Percentiles rank a stretch among this genome's conserved stretches.
Conservation (phyloP, 441 rosid species). For the Brassica balearica region DNA sequence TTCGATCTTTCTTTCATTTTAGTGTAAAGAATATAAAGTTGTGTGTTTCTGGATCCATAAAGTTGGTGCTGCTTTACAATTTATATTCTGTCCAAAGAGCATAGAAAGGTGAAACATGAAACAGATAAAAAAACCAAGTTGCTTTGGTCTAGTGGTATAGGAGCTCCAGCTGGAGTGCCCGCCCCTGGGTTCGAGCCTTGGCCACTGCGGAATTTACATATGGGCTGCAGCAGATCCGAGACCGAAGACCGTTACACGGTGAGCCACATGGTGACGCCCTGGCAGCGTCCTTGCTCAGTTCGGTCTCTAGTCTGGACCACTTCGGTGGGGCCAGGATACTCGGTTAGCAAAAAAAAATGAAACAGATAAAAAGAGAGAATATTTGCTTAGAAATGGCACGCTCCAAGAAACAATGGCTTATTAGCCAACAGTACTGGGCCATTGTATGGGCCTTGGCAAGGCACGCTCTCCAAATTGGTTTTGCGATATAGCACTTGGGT, state of each 20-base stretch:
- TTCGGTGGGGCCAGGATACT: too few species aligned
- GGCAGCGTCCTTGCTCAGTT: too few species aligned
- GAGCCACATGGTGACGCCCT: too few species aligned
- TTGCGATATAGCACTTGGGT: background rate
- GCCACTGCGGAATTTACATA: too few species aligned
- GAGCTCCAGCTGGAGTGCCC: too few species aligned
- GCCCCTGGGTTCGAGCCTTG: too few species aligned
- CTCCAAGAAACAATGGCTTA: background rate
- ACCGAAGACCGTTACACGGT: too few species aligned
- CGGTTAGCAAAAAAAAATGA: too few species aligned
- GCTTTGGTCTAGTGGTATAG: too few species aligned
- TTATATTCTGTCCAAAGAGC: background rate
- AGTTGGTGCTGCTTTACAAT: background rate
- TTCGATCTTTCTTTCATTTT: background rate
- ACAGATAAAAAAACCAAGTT: background rate
- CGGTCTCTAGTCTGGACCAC: too few species aligned
- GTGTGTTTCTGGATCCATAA: background rate
- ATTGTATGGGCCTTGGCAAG: background rate
- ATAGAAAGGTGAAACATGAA: background rate
- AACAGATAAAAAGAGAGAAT: background rate
- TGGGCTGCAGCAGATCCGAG: too few species aligned
- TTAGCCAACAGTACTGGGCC: background rate
- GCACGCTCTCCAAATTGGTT: background rate
- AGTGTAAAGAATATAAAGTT: background rate
- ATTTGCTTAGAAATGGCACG: background rate